phyloP scores from a whole-genome alignment of 305 asterid species.

The Withania somnifera region DNA sequence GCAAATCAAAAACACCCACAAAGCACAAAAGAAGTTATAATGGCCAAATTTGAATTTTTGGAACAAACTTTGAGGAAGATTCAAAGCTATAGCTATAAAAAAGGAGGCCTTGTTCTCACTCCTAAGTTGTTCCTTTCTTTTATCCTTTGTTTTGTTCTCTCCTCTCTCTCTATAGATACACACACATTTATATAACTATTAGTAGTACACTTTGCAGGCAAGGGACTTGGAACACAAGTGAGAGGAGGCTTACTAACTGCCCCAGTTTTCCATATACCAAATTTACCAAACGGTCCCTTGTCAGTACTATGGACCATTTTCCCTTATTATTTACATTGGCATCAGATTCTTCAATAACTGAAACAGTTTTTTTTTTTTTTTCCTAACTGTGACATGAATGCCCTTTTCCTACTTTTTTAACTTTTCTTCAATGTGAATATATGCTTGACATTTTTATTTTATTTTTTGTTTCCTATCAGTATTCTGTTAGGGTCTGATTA shows the following conservation, averaged over 20 bases:
- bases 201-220: constrained; percentile 77
- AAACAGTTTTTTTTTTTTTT: background rate
- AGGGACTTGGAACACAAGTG: constrained; percentile 76
- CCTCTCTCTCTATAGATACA: background rate
- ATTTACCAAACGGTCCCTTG: constrained; percentile 65
- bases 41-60: constrained; percentile 2
- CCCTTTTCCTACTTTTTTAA: background rate
- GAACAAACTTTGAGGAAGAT: constrained; percentile 15
- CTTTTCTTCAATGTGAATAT: background rate
- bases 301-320: constrained; percentile 13
- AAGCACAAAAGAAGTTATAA: constrained; percentile 11
- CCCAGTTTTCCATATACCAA: constrained; percentile 9
- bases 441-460: background rate
- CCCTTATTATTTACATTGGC: background rate
- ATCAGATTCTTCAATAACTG: background rate
- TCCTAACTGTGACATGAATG: background rate
- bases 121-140: constrained; percentile 26
- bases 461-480: too few species aligned
- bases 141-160: constrained; percentile 32
- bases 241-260: constrained; percentile 52
- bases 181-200: background rate
- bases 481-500: too few species aligned
- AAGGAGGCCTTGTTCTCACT: constrained; percentile 15
- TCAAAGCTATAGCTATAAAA: constrained; percentile 5
- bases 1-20: background rate